Evolutionary conservation across 2,329 filamentous ascomycete genomes (phyloP), one percentile per base, ranked within the genome.

Genomic region (Phaeosphaeriaceae sp.): DNA sequence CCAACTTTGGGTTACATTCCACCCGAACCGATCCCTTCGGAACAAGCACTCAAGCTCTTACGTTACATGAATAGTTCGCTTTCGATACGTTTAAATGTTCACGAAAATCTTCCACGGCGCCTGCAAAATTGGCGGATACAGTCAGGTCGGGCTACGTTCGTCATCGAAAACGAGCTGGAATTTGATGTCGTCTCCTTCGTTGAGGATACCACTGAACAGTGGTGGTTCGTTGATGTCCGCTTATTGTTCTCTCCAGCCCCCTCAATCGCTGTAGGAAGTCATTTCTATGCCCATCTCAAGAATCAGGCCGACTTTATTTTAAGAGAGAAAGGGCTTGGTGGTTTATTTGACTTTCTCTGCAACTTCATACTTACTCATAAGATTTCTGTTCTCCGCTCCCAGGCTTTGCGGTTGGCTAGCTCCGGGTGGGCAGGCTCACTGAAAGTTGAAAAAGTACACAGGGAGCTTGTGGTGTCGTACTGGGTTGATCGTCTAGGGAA

Each of bases 181-280:
- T 84, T 97, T 16, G 94, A 97, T 68, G 82, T 99, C 42, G 92
- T 92, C 1, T 89, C 97, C 55, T 90, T 89, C 15, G 88, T 92
- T 60, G 92, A 97, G 67, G 88, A 94, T 58, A 84, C 87, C 15
- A 80, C 86, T 26, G 88, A 89, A 45, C 92, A 95, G 63, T 95
- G 96, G 68, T 97, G 89, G 81, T 96, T 97, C 68, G 89, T 97
- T 54, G 92, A 97, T 71, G 86, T 97, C 63, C 85, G 92, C 50
- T 92, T 96, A 61, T 77, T 86, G 12, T 99, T 96, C 70, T 81
- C 78, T 7, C 93, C 93, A 6, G 77, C 81, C 0, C 81, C 88
- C 0, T 74, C 60, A 4, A 64, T 95, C 6, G 80, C 87, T 0
- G 74, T 77, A 42, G 83, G 87, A 20, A 63, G 64, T 29, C 77